These are phyloP conservation scores for Yamadazyma sp. DNA, from an alignment of 805 yeast species.

Conservation along the genomic window DNA sequence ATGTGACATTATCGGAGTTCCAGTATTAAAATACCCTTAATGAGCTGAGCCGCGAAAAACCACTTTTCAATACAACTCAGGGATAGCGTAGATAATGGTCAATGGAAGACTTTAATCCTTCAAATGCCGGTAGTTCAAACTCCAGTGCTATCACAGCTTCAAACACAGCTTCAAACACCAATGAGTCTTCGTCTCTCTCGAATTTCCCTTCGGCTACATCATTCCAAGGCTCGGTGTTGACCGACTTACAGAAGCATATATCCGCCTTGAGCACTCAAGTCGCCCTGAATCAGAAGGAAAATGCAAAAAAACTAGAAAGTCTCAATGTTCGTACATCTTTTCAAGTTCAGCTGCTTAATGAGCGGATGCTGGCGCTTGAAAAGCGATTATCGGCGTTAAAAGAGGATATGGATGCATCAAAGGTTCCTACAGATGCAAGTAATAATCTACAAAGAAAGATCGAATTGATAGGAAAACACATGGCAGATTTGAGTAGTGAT, in stretches of 20 bases:
- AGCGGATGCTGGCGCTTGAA: slow-evolving; percentile 13
- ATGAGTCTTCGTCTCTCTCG: background rate
- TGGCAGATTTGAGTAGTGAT: slow-evolving; percentile 18
- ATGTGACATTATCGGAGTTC: too few relatives aligned
- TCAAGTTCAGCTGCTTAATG: slow-evolving; percentile 14
- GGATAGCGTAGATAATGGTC: slow-evolving; percentile 7
- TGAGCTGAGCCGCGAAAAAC: too few relatives aligned
- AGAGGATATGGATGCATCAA: slow-evolving; percentile 1
- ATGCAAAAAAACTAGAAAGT: slow-evolving; percentile 23
- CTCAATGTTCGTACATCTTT: slow-evolving; percentile 17
- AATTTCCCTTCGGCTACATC: background rate
- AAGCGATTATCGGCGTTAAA: slow-evolving; percentile 1
- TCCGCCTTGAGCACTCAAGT: background rate
- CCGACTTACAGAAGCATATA: too few relatives aligned
- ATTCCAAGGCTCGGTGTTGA: too few relatives aligned
- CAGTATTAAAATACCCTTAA: too few relatives aligned
- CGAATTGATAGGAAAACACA: slow-evolving; percentile 16
- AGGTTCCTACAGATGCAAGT: slow-evolving; percentile 5
- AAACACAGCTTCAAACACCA: background rate
- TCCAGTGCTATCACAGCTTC: too few relatives aligned
- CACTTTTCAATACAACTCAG: slow-evolving; percentile 1
- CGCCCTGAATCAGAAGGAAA: slow-evolving; percentile 15
- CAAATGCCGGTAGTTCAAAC: too few relatives aligned
- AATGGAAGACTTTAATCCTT: slow-evolving; percentile 12
- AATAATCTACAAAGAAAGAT: slow-evolving; percentile 13